A percentile compares a stretch with the other conserved stretches of the same genome.
phyloP scores from a whole-genome alignment of 306 rosid species.

The Corylus avellana region DNA sequence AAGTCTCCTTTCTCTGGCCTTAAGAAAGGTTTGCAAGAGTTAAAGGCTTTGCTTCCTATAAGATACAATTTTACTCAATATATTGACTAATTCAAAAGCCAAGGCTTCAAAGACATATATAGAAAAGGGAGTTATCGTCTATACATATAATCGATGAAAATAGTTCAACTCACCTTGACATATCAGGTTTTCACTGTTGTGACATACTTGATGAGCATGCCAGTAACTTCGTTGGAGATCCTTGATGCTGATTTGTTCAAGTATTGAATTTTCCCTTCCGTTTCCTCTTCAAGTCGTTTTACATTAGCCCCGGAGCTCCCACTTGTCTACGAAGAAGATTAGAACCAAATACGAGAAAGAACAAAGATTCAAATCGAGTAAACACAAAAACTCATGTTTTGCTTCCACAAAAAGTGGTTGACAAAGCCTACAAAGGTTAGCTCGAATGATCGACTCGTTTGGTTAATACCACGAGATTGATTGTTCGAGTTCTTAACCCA shows the following conservation, averaged over 20 bases:
- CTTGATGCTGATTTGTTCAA: conserved; percentile 51
- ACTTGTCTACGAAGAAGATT: conserved; percentile 44
- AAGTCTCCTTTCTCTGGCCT: too few relatives aligned
- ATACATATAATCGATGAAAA: background rate
- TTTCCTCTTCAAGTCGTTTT: conserved; percentile 70
- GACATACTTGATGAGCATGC: conserved; percentile 61
- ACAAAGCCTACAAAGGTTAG: too few relatives aligned
- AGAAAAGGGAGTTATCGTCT: background rate
- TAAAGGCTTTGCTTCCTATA: too few relatives aligned
- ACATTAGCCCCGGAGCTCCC: conserved; percentile 64
- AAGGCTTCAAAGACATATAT: background rate
- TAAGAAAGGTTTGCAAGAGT: too few relatives aligned
- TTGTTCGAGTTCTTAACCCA: too few relatives aligned
- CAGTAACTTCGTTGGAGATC: conserved; percentile 52
- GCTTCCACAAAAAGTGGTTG: background rate
- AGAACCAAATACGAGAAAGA: background rate
- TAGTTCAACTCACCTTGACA: conserved; percentile 22
- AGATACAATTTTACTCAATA: too few relatives aligned
- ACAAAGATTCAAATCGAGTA: background rate
- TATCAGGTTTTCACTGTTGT: conserved; percentile 48
- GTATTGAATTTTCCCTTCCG: conserved; percentile 48
- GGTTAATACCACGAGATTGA: too few relatives aligned
- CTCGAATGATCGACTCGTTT: too few relatives aligned
- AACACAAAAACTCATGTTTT: conserved; percentile 4
- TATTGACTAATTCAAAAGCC: too few relatives aligned